Evolutionary conservation across 2,329 filamentous ascomycete genomes (phyloP).

Genomic region (Cladobotryum protrusum): DNA sequence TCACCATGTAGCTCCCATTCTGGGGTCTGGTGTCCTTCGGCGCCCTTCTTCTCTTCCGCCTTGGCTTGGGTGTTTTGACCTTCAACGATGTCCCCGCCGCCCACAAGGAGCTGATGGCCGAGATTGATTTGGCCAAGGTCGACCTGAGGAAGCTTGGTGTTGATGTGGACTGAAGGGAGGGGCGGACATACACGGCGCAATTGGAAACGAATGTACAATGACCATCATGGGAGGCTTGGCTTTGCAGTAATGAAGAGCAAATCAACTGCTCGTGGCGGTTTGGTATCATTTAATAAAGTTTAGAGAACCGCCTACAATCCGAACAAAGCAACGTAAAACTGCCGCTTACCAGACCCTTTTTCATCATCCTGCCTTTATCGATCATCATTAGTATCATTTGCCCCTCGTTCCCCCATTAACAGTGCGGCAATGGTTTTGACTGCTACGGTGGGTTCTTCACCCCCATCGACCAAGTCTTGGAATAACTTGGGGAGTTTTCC

Average conservation of each 20-base stretch:
- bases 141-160: conserved; percentile 72
- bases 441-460: conserved; percentile 49
- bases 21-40: conserved; percentile 89
- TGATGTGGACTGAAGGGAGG: conserved; percentile 58
- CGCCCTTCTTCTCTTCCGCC: conserved; percentile 83
- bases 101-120: conserved; percentile 78
- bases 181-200: conserved; percentile 5
- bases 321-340: neutral
- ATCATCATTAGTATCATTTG: neutral
- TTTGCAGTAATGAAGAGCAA: neutral
- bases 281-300: too few relatives aligned
- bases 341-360: neutral
- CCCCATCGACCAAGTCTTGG: conserved; percentile 48
- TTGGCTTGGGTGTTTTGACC: conserved; percentile 87
- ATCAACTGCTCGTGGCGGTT: too few relatives aligned
- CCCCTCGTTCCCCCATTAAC: conserved; percentile 39
- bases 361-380: conserved; percentile 13
- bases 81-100: conserved; percentile 95
- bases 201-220: conserved; percentile 6
- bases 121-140: conserved; percentile 71
- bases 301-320: neutral
- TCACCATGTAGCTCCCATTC: conserved; percentile 66
- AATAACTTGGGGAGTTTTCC: conserved; percentile 56
- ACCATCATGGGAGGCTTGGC: neutral
- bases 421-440: conserved; percentile 56